A percentile compares a stretch with the other conserved stretches of the same genome.
Evolutionary conservation across 176 grass and related monocot genomes (phyloP).

Genomic region (Elaeis guineensis): DNA sequence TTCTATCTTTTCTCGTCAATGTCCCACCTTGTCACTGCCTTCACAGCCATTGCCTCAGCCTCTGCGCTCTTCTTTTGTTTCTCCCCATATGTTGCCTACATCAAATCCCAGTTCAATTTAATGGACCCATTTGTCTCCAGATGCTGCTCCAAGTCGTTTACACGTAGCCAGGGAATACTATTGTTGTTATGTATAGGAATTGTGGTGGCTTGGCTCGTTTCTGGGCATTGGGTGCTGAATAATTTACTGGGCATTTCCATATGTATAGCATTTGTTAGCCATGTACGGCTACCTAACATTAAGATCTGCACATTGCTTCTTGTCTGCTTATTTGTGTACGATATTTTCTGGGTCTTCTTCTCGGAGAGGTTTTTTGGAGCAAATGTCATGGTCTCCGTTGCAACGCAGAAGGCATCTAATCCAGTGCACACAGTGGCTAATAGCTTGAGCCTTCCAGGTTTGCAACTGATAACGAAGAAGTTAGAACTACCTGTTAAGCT

Average conservation of each 20-base stretch:
- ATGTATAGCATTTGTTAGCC: conserved; percentile 92
- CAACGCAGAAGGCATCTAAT: conserved; percentile 96
- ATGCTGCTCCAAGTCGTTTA: conserved; percentile 85
- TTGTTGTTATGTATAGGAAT: conserved; percentile 47
- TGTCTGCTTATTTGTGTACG: conserved; percentile 79
- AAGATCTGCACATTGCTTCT: conserved; percentile 87
- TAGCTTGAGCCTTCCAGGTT: conserved; percentile 81
- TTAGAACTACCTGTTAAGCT: conserved; percentile 95
- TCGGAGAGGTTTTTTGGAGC: conserved; percentile 93
- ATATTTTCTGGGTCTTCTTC: conserved; percentile 99
- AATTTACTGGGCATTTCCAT: conserved; percentile 81
- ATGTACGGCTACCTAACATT: conserved; percentile 94
- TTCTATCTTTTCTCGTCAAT: conserved; percentile 98
- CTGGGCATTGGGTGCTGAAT: conserved; percentile 93
- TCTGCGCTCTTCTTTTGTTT: conserved; percentile 89
- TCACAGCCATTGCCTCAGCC: conserved; percentile 59
- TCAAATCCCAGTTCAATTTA: conserved; percentile 40
- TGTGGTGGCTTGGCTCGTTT: conserved; percentile 63
- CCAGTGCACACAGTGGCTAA: conserved; percentile 81
- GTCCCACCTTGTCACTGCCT: conserved; percentile 69
- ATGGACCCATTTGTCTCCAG: conserved; percentile 61
- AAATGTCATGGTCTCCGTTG: conserved; percentile 99
- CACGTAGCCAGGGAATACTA: conserved; percentile 50
- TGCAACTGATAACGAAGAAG: conserved; percentile 83
- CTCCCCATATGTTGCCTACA: conserved; percentile 42